phyloP scores from a whole-genome alignment of 257 asterid species.

The Gynochthodes officinalis region DNA sequence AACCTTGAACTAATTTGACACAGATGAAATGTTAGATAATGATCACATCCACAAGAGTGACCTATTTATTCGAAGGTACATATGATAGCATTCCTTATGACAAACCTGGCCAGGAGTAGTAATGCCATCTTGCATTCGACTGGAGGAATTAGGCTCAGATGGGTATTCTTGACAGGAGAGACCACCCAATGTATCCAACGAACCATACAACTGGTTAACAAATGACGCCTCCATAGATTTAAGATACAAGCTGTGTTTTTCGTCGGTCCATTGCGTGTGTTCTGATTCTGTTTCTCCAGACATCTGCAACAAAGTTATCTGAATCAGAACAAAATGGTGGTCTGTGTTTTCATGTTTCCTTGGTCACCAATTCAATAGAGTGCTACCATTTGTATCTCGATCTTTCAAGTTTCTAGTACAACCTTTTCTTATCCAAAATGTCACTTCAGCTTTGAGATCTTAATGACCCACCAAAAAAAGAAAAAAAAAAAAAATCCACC shows the following conservation, averaged over 20 bases:
- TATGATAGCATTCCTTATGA: not conserved
- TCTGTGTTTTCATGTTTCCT: too few species aligned
- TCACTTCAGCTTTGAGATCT: not conserved
- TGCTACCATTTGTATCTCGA: not conserved
- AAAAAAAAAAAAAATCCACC: not conserved
- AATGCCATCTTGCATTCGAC: conserved; percentile 30
- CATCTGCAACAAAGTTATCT: conserved; percentile 19
- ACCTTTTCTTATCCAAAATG: not conserved
- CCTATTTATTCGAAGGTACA: not conserved
- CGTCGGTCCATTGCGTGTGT: conserved; percentile 56
- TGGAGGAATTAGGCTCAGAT: conserved; percentile 27
- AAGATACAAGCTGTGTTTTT: conserved; percentile 63
- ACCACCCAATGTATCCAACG: conserved; percentile 39
- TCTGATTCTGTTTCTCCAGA: conserved; percentile 30
- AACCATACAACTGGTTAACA: conserved; percentile 52
- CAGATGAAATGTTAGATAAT: conserved; percentile 4
- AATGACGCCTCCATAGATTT: conserved; percentile 69
- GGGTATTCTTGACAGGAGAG: conserved; percentile 24
- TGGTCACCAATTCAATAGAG: not conserved
- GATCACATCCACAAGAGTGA: not conserved
- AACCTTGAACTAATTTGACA: conserved; percentile 49
- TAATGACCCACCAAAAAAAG: not conserved
- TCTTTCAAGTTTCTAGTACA: not conserved
- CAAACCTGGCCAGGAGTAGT: conserved; percentile 54
- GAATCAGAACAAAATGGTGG: conserved; percentile 9